phyloP scores from a whole-genome alignment of 495 filamentous ascomycete species.

The Penicillium pulvis region DNA sequence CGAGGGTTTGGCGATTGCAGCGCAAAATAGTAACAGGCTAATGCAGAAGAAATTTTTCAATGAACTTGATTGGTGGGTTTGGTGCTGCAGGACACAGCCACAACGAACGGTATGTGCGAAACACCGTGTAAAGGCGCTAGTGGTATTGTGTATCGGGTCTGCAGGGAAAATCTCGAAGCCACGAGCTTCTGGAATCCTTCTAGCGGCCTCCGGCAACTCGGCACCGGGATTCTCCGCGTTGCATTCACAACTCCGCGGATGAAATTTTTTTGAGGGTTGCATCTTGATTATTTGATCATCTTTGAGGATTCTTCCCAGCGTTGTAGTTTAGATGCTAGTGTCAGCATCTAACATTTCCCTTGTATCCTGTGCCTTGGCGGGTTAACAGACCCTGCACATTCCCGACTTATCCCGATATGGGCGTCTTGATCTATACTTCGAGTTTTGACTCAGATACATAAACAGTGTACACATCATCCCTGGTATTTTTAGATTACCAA shows the following conservation, averaged over 20 bases:
- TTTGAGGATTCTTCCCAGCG: background rate
- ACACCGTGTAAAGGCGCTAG: constrained; percentile 14
- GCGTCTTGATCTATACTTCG: constrained; percentile 3
- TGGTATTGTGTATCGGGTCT: constrained; percentile 12
- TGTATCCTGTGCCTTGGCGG: background rate
- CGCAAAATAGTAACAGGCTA: constrained; percentile 20
- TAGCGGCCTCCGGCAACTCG: constrained; percentile 18
- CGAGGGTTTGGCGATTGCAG: constrained; percentile 7
- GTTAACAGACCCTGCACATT: constrained; percentile 2
- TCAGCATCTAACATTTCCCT: constrained; percentile 1
- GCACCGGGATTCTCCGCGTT: constrained; percentile 23
- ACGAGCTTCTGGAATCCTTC: constrained; percentile 23
- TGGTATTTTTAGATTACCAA: background rate
- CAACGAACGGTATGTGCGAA: constrained; percentile 16
- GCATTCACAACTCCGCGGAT: background rate
- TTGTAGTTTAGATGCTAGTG: constrained; percentile 5
- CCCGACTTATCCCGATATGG: constrained; percentile 7
- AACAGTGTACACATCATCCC: background rate
- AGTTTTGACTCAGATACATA: constrained; percentile 1
- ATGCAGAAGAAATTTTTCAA: constrained; percentile 19
- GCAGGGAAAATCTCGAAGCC: constrained; percentile 12
- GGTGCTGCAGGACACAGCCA: constrained; percentile 12
- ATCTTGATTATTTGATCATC: background rate
- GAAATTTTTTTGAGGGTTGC: background rate
- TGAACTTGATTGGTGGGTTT: constrained; percentile 18